phyloP scores from a whole-genome alignment of 2,329 filamentous ascomycete species.

The Macrophomina phaseolina region DNA sequence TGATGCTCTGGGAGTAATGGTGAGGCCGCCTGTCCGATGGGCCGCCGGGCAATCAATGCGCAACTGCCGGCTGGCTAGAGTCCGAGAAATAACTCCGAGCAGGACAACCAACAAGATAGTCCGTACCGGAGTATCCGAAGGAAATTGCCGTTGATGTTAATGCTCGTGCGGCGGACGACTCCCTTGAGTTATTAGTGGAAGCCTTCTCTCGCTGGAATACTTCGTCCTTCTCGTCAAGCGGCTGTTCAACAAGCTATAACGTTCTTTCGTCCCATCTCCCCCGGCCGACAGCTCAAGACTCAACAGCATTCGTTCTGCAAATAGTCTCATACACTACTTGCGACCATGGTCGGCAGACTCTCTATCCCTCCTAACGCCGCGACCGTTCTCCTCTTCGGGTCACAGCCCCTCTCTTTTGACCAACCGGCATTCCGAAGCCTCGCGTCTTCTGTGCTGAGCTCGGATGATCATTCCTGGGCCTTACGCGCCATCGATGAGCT shows the following conservation, averaged over 20 bases:
- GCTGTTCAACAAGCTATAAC: slow-evolving; percentile 1
- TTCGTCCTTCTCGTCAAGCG: not conserved
- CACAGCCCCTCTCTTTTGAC: slow-evolving; percentile 5
- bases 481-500: slow-evolving; percentile 24
- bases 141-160: too few species aligned
- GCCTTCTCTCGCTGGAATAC: too few species aligned
- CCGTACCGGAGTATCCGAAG: not conserved
- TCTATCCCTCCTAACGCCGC: not conserved
- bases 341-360: not conserved
- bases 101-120: not conserved
- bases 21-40: not conserved
- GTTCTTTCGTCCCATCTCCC: not conserved
- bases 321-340: not conserved
- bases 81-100: not conserved
- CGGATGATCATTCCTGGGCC: not conserved
- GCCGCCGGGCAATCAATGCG: not conserved
- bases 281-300: not conserved
- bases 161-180: too few species aligned
- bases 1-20: not conserved
- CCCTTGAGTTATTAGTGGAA: too few species aligned
- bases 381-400: slow-evolving; percentile 20
- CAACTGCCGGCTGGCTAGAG: not conserved
- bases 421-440: not conserved
- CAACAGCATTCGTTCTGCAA: too few species aligned
- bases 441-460: not conserved